phyloP scores from a whole-genome alignment of 805 yeast genomes.

The Yarrowia hollandica region DNA sequence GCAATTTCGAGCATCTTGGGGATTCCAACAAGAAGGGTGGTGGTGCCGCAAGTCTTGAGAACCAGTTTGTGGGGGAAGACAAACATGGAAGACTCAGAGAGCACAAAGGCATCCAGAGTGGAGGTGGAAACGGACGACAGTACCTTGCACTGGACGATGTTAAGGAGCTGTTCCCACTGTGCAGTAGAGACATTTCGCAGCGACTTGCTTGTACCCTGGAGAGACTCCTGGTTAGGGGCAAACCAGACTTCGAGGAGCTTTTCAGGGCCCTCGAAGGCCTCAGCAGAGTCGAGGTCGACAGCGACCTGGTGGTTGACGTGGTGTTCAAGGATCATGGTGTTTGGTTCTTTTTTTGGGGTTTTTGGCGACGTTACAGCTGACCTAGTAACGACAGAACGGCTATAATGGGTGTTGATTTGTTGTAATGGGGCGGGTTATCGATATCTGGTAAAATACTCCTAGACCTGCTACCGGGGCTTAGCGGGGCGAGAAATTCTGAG shows the following conservation, averaged over 20 bases:
- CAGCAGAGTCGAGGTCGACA: slow-evolving; percentile 77
- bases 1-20: slow-evolving; percentile 60
- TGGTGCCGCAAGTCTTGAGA: slow-evolving; percentile 94
- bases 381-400: neutral
- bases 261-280: slow-evolving; percentile 97
- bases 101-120: slow-evolving; percentile 75
- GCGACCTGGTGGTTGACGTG: slow-evolving; percentile 77
- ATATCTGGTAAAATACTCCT: slow-evolving; percentile 5
- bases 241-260: slow-evolving; percentile 91
- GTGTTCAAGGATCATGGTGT: slow-evolving; percentile 23
- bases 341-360: neutral
- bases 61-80: slow-evolving; percentile 84
- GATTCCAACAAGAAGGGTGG: slow-evolving; percentile 81
- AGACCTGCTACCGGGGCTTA: slow-evolving; percentile 30
- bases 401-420: neutral
- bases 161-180: slow-evolving; percentile 72
- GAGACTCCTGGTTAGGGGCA: slow-evolving; percentile 50
- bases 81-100: slow-evolving; percentile 87
- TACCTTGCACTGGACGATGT: slow-evolving; percentile 83
- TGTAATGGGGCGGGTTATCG: neutral
- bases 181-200: slow-evolving; percentile 61
- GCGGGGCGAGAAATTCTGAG: slow-evolving; percentile 30
- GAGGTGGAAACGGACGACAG: slow-evolving; percentile 71
- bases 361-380: neutral
- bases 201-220: slow-evolving; percentile 46